Conservation (phyloP, 2,329 filamentous ascomycete genomes). For the Tolypocladium ovalisporum region DNA sequence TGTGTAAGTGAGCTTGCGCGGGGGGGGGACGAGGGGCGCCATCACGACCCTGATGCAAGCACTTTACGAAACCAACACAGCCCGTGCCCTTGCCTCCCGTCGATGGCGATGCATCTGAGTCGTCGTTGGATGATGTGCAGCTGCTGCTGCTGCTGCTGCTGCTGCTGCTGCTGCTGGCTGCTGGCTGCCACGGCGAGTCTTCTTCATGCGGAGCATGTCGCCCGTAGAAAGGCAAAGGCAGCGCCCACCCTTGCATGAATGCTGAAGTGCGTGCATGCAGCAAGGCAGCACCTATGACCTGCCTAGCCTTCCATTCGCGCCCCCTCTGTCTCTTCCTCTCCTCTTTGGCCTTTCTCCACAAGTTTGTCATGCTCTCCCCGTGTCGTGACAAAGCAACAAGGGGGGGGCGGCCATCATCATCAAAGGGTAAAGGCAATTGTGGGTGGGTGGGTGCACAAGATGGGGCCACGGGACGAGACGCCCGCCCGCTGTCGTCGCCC, state of each 20-base stretch:
- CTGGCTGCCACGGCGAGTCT: too few species aligned
- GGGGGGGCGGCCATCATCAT: too few species aligned
- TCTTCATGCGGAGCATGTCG: not conserved
- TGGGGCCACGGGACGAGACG: not conserved
- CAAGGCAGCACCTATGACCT: not conserved
- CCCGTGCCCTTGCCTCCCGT: not conserved
- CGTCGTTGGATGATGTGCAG: conserved; percentile 2
- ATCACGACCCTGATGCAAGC: not conserved
- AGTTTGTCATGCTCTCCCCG: not conserved
- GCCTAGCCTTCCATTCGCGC: not conserved
- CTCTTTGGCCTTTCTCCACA: not conserved
- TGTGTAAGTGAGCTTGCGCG: not conserved
- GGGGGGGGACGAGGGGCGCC: not conserved
- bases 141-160: too few species aligned
- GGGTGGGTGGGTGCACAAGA: not conserved
- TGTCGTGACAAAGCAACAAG: not conserved
- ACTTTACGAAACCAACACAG: not conserved
- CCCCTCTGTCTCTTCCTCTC: not conserved
- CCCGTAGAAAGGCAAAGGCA: not conserved
- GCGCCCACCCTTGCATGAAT: not conserved
- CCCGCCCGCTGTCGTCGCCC: not conserved
- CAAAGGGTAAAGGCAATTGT: not conserved
- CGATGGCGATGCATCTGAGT: conserved; percentile 3
- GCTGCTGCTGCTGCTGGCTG: too few species aligned
- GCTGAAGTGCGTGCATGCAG: not conserved